Evolutionary conservation across 768 basidiomycete genomes (phyloP), one percentile per base, ranked within the genome.

Genomic region (Tricholoma flavovirens): DNA sequence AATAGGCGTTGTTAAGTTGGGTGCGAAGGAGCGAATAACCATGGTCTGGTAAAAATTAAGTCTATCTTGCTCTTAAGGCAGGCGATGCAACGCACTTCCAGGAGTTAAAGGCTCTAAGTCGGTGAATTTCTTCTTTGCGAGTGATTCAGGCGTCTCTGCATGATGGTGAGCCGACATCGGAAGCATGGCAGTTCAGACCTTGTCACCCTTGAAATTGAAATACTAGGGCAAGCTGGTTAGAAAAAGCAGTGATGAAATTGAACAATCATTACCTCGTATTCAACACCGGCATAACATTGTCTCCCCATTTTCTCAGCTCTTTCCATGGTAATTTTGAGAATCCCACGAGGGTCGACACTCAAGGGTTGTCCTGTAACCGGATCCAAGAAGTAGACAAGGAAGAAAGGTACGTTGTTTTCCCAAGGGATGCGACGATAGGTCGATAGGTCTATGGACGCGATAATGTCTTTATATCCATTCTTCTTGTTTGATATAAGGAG

Each of bases 11-110:
- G 70, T 98, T 96, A 30, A 96, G 75, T 42, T 95, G 91, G 0
- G 94, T 93, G 38, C 95, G 80, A 4, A 99, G 79, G 32, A 98
- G 77, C 4, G 94, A 97, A 68, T 98, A 98, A 4, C 97, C 97
- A 63, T 98, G 97, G 90, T 96, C 94, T 98, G 57, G 24, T 40
- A 54, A 38, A 9, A 12, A 17, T 11, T 50, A 22, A 19, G 21
- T 14, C 14, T 4, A 42, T 4, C 12, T 17, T 35, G 14, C 2
- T n/a, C 19, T n/a, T 10, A 10, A 14, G 22, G 30, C 33, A 21
- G 29, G 22, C 21, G 14, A 43, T 12, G 3, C n/a, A 38, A 77
- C 92, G 62, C 66, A 97, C 94, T 98, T 68, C 97, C 97, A 3
- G 94, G 83, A 1, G 96, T 98, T 42, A 99, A 71, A 6, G 95